Conservation (phyloP, 2,329 filamentous ascomycete genomes). For the Rutstroemia sydowiana region DNA sequence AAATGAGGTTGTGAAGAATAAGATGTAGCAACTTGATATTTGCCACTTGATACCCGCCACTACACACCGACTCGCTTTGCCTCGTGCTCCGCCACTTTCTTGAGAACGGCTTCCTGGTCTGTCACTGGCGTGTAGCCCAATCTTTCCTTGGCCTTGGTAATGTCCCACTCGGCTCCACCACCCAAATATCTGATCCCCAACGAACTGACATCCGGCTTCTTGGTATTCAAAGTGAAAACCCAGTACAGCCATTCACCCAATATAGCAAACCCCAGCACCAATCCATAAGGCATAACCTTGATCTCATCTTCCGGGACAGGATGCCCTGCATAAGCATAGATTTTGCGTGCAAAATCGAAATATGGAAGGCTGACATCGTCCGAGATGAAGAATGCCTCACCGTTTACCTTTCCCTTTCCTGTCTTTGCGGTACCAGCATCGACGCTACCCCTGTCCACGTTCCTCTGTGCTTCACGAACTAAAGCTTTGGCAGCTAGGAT, state of each 20-base stretch:
- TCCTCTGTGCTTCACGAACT: neutral
- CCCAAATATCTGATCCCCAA: constrained; percentile 3
- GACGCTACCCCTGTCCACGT: neutral
- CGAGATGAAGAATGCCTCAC: constrained; percentile 32
- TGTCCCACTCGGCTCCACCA: constrained; percentile 6
- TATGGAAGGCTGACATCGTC: constrained; percentile 29
- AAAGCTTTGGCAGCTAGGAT: constrained; percentile 35
- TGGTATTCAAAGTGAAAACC: neutral
- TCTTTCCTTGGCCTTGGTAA: constrained; percentile 11
- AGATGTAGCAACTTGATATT: too few relatives aligned
- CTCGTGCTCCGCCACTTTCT: neutral
- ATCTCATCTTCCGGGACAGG: neutral
- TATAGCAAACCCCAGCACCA: neutral
- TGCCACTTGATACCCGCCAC: too few relatives aligned
- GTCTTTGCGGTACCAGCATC: too few relatives aligned
- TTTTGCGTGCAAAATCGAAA: constrained; percentile 19
- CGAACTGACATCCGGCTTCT: neutral
- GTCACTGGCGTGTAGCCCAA: constrained; percentile 9
- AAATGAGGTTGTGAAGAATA: too few relatives aligned
- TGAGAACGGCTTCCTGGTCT: constrained; percentile 8
- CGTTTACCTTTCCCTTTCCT: constrained; percentile 12
- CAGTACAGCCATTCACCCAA: neutral
- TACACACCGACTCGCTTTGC: neutral
- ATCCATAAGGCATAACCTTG: neutral
- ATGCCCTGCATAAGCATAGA: neutral